Evolutionary conservation across 2,329 filamentous ascomycete species (phyloP), one percentile per base, ranked within the genome.

Genomic region (Pseudonectria buxi): DNA sequence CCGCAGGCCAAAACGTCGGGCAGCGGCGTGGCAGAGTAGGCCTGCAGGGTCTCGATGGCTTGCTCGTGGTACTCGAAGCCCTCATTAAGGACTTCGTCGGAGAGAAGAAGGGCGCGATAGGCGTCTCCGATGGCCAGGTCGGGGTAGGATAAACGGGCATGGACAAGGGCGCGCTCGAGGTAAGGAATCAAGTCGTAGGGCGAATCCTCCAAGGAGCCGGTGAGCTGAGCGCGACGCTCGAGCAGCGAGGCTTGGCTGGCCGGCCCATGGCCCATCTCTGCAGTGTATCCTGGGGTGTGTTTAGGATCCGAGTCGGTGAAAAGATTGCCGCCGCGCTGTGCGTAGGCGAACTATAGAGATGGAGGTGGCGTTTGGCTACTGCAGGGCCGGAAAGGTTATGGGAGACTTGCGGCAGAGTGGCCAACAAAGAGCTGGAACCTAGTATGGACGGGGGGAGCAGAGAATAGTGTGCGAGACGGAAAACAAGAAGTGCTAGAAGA

Each of bases 71-170:
- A 94, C 59, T 95, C 87, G 48, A 85, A 89, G 26, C 77, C 75
- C 43, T 90, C 84, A 37, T 92, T 81, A 44, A 72, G 62, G 25
- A 87, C 74, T 46, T 92, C 86, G 54, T 96, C 90, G 12, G 84
- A 75, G 30, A 98, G 67, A 4, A 95, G 74, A n/a, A 96, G 71
- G 1, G 89, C 88, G 36, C 84, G 82, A 58, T 96, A 96, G 5
- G 87, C 86, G 67, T 95, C 89, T 24, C 87, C 86, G 10, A 83
- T 81, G 5, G 88, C 88, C 26, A 98, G 75, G 58, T 98, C 92
- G 0, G 87, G 86, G 59, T 95, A 96, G 26, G 79, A 86, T 30
- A 95, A 71, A 30, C 78, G 68, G 12, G 79, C 74, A 59, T 95
- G 79, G 28, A 83, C 68, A 24, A 74, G 65, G 15, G 86, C 86